Evolutionary conservation across 2,329 filamentous ascomycete species (phyloP).

Genomic region (Fusarium nematophilum): DNA sequence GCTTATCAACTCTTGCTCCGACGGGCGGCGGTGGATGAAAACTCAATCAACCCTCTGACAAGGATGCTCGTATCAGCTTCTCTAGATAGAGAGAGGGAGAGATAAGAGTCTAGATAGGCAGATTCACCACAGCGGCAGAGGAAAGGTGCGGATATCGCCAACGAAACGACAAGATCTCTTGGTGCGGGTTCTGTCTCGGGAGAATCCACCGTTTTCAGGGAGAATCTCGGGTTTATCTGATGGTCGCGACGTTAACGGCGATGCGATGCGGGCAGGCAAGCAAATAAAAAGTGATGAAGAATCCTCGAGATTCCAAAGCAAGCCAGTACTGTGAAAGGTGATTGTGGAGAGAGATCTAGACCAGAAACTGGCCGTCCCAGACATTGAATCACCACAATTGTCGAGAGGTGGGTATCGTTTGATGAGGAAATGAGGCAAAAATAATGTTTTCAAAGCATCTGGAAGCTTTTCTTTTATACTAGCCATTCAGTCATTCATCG

Average conservation of each 20-base stretch:
- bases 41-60: constrained; percentile 22
- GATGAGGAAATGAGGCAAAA: no score
- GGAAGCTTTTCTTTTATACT: constrained; percentile 31
- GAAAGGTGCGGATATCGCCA: no score
- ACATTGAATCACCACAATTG: no score
- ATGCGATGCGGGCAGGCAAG: constrained; percentile 4
- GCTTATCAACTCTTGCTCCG: no score
- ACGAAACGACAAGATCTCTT: no score
- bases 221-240: constrained; percentile 14
- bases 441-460: no score
- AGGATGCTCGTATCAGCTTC: constrained; percentile 7
- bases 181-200: background rate
- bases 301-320: constrained; percentile 13
- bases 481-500: constrained; percentile 27
- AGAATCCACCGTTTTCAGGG: constrained; percentile 4
- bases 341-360: no score
- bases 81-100: background rate
- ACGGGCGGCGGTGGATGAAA: background rate
- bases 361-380: no score
- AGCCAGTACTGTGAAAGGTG: no score
- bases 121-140: constrained; percentile 27
- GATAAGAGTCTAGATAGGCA: constrained; percentile 22
- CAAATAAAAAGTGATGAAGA: background rate
- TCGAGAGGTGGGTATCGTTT: no score
- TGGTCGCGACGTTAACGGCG: constrained; percentile 8